phyloP scores from a whole-genome alignment of 352 stramenopile species.

The Globisporangium abappressorium region DNA sequence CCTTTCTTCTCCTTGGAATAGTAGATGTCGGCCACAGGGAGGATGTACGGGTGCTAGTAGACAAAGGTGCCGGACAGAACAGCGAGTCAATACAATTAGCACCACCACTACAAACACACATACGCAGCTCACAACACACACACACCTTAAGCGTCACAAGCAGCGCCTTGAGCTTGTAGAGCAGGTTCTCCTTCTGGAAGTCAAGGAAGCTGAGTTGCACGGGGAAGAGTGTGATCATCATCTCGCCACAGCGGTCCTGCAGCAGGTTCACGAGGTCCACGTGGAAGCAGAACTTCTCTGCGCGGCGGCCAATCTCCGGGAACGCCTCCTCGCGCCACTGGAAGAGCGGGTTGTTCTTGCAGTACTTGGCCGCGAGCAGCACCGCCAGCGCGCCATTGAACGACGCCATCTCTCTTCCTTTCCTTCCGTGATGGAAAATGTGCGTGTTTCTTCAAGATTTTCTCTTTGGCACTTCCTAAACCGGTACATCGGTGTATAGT shows the following conservation, averaged over 20 bases:
- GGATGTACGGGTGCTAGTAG: slow-evolving; percentile 61
- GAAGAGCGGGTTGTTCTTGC: slow-evolving; percentile 64
- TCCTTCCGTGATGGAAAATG: neutral
- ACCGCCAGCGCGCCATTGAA: slow-evolving; percentile 66
- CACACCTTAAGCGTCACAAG: slow-evolving; percentile 70
- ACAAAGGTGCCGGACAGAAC: neutral
- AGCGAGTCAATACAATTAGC: neutral
- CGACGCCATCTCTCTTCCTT: slow-evolving; percentile 21
- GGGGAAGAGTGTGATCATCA: slow-evolving; percentile 63
- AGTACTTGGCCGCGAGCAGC: slow-evolving; percentile 75
- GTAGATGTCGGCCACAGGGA: slow-evolving; percentile 64
- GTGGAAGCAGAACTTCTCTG: slow-evolving; percentile 67
- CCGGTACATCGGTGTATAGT: too few species aligned
- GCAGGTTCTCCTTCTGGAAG: slow-evolving; percentile 47
- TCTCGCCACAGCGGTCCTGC: slow-evolving; percentile 45
- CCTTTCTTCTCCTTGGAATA: slow-evolving; percentile 67
- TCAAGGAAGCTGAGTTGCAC: slow-evolving; percentile 54
- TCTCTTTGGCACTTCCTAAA: too few species aligned
- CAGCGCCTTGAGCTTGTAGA: slow-evolving; percentile 75
- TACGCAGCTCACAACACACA: neutral
- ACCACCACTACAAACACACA: neutral
- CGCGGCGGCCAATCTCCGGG: slow-evolving; percentile 47
- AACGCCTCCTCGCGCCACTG: slow-evolving; percentile 67
- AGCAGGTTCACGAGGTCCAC: slow-evolving; percentile 71
- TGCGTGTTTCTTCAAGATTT: neutral